Evolutionary conservation across 192 early-diverging fungal genomes (phyloP), one percentile per base, ranked within the genome.

Genomic region (Backusella macrospora): DNA sequence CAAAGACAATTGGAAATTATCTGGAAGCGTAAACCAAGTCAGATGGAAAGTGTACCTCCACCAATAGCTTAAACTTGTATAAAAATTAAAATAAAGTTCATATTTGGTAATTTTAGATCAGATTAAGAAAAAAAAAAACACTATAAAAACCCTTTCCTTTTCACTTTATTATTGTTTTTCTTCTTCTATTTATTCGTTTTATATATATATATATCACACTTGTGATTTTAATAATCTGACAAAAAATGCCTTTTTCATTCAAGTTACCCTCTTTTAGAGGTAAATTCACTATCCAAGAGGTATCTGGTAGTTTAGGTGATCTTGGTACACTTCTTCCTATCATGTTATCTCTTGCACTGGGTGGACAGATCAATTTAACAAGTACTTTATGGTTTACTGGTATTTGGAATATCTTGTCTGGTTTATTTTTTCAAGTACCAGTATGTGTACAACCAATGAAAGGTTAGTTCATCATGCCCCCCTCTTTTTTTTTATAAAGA

Each of bases 381-480:
- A 78, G 92, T 26, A 92, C 93, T 29, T 79, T 97, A 69, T 87
- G 94, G 78, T 94, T 95, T 85, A 94, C 94, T 68, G 96, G 96
- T 18, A 75, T 95, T 29, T 97, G 90, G 92, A 96, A 96, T 70
- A 95, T 97, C 55, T 34, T 91, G 48, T 90, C 91, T 0, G 96
- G 94, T 18, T 70, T 93, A 12, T 76, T 88, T 46, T 96, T 91
- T 73, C 87, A 90, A 62, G 88, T 95, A 38, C 95, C 95, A 34
- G 93, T 96, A 84, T 93, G 93, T 77, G 95, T 96, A 29, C 95
- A 96, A 78, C 95, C 95, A 47, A 96, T 95, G 95, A 96, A 95
- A 83, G 89, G 89, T 89, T 76, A 49, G 47, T 49, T 49, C n/a
- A 6, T 49, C 29, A 18, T 5, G 14, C 18, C 15, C 0, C 13